Evolutionary conservation across 306 rosid genomes (phyloP), one percentile per base, ranked within the genome.

Genomic region (Rosa lucieae): DNA sequence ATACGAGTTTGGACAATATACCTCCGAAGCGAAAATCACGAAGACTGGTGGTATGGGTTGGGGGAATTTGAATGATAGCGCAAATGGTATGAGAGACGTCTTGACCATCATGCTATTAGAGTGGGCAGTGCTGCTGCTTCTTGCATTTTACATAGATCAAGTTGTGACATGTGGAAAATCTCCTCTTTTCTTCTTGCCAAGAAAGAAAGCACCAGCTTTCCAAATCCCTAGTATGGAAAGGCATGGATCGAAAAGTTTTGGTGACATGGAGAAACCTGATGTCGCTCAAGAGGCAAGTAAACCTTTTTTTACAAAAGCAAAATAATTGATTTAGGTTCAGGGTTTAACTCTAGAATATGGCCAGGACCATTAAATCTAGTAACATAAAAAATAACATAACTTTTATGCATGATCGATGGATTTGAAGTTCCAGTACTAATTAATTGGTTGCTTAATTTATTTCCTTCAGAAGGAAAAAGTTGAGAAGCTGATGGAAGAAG

Each of bases 41-140:
- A 94, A 85, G 58, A 89, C 89, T 58, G 26, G 76, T 69, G 98
- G 94, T 15, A 90, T 94, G 97, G 85, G 85, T 3, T 94, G 98
- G 98, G 80, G 78, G 47, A 84, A 92, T 77, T 83, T 94, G 82
- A 88, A 75, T 55, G 88, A 90, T 70, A 79, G 92, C 76, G 15
- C 73, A 48, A 94, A 94, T 82, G 97, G 97, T 73, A 89, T 92
- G 94, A 80, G 32, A 55, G 97, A 87, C 4, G 85, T 89, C 56
- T 58, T 94, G 63, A 85, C 88, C 47, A 92, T 92, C 77, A 89
- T 94, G 85, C 46, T 72, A 40, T 62, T 85, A 8, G 98, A 94
- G 84, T 94, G 96, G 97, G 5, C 89, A 6, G 23, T 90, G 78
- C 85, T 85, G 67, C 81, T 92, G 52, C 44, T 84, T 35, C 79